Conservation (phyloP, 2,329 filamentous ascomycete genomes). For the Colletotrichum incanum region DNA sequence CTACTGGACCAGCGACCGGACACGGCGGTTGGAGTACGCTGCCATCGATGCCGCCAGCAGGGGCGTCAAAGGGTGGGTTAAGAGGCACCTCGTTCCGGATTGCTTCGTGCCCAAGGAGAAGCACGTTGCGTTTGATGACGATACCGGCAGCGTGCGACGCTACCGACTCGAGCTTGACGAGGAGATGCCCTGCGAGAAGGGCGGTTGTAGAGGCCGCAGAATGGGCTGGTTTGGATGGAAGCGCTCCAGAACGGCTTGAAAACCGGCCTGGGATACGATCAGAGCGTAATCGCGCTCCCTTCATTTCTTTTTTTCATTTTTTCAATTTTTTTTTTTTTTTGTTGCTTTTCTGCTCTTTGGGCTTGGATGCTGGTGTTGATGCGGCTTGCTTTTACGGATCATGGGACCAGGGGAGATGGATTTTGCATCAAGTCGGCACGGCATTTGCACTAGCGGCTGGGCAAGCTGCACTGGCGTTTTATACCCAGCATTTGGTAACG, state of each 20-base stretch:
- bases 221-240: conserved; percentile 34
- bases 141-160: conserved; percentile 74
- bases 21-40: conserved; percentile 75
- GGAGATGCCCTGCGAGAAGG: conserved; percentile 35
- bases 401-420: background rate
- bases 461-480: conserved; percentile 39
- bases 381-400: background rate
- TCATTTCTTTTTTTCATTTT: background rate
- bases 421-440: conserved; percentile 4
- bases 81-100: conserved; percentile 71
- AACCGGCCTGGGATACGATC: too few relatives aligned
- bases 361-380: conserved; percentile 28
- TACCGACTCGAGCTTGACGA: conserved; percentile 70
- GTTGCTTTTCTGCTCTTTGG: background rate
- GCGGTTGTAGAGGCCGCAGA: conserved; percentile 8
- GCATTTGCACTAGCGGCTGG: conserved; percentile 41
- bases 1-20: conserved; percentile 78
- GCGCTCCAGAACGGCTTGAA: conserved; percentile 36
- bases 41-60: conserved; percentile 75
- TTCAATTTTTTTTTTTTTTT: background rate
- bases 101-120: conserved; percentile 70
- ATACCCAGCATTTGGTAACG: conserved; percentile 42
- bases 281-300: background rate
- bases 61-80: conserved; percentile 74
- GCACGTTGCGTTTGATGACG: conserved; percentile 72